A percentile compares a stretch with the other conserved stretches of the same genome.
phyloP scores from a whole-genome alignment of 2,329 filamentous ascomycete genomes.

The Xylogone sp. region DNA sequence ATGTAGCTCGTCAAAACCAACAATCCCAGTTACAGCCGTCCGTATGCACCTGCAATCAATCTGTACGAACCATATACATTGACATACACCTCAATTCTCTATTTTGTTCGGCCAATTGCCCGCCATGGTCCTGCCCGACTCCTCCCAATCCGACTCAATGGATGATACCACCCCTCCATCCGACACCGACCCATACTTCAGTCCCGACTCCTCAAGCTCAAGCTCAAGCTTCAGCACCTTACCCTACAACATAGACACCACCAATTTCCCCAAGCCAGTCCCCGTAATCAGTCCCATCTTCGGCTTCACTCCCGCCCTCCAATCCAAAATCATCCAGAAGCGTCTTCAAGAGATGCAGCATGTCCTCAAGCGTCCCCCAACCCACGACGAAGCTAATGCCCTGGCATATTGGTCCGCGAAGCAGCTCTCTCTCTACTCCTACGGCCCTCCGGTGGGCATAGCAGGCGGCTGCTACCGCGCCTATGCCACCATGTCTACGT shows the following conservation, averaged over 20 bases:
- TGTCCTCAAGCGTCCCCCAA: constrained; percentile 16
- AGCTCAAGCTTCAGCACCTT: constrained; percentile 2
- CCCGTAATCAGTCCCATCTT: constrained; percentile 19
- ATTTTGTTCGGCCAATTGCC: not conserved
- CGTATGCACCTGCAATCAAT: not conserved
- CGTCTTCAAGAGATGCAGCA: constrained; percentile 4
- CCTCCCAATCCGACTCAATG: constrained; percentile 11
- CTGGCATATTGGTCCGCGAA: constrained; percentile 23
- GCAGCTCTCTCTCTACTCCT: constrained; percentile 21
- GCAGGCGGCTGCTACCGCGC: constrained; percentile 20
- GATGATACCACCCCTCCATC: constrained; percentile 19
- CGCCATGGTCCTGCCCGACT: constrained; percentile 22
- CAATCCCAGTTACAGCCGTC: not conserved
- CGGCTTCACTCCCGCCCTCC: constrained; percentile 14
- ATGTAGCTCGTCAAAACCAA: not conserved
- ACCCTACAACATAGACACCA: constrained; percentile 14
- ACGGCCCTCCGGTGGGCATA: constrained; percentile 16
- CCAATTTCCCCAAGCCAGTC: constrained; percentile 19
- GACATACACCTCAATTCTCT: not conserved
- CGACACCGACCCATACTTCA: constrained; percentile 22
- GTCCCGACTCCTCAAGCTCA: not conserved
- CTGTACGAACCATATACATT: too few species aligned
- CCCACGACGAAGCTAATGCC: constrained; percentile 23
- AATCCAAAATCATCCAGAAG: constrained; percentile 1
- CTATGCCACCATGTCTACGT: constrained; percentile 15